Evolutionary conservation across 768 basidiomycete species (phyloP).

Genomic region (Leccinum disarticulatum): DNA sequence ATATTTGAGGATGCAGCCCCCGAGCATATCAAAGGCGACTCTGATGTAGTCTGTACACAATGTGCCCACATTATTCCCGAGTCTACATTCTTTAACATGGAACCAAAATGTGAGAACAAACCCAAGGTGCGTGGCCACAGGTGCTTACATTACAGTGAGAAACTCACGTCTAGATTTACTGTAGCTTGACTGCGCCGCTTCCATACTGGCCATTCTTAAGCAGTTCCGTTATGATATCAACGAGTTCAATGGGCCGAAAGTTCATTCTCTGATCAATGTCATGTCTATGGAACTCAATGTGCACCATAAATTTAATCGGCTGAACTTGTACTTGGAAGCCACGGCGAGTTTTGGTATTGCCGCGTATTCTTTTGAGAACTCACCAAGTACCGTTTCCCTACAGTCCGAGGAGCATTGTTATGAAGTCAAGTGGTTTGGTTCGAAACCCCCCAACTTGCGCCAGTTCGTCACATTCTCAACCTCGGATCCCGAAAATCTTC

Average conservation of each 20-base stretch:
- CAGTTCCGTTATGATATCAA: neutral
- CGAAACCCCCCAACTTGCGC: neutral
- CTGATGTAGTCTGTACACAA: neutral
- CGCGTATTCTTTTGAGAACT: neutral
- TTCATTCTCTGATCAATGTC: constrained; percentile 13
- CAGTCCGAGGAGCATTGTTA: constrained; percentile 3
- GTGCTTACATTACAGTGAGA: neutral
- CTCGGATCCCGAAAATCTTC: constrained; percentile 6
- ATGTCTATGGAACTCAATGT: neutral
- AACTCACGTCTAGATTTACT: neutral
- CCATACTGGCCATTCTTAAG: neutral
- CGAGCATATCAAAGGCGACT: neutral
- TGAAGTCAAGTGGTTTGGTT: constrained; percentile 2
- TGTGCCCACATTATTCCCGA: constrained; percentile 10
- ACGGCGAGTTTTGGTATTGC: constrained; percentile 1
- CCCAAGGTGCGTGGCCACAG: neutral
- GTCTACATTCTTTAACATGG: constrained; percentile 2
- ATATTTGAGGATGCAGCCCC: constrained; percentile 16
- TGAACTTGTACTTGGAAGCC: constrained; percentile 8
- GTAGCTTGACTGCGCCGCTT: neutral
- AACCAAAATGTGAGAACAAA: neutral
- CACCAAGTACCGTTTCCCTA: neutral
- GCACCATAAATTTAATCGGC: constrained; percentile 1
- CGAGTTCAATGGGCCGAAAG: neutral
- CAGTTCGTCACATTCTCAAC: constrained; percentile 8